Evolutionary conservation across 2,329 filamentous ascomycete species (phyloP).

Genomic region (Alternaria arbusti): DNA sequence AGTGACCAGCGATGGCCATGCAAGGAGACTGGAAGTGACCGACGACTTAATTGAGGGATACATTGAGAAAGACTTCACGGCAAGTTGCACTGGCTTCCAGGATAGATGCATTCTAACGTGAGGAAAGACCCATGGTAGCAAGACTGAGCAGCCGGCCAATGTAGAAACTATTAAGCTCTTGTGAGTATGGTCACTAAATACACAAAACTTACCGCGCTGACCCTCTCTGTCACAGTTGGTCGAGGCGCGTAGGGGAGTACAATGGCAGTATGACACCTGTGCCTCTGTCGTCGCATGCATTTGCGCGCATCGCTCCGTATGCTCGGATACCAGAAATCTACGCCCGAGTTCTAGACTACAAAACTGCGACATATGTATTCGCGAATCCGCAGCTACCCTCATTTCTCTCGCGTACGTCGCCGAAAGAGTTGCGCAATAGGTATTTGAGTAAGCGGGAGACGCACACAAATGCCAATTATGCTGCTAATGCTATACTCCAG

Average conservation of each 20-base stretch:
- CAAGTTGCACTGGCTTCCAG: background rate
- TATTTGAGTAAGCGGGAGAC: background rate
- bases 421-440: background rate
- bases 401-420: background rate
- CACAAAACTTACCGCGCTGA: background rate
- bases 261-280: background rate
- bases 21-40: background rate
- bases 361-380: background rate
- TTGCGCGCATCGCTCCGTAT: background rate
- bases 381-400: background rate
- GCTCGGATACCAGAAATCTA: background rate
- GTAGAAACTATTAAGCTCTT: conserved; percentile 1
- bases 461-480: too few species aligned
- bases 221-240: background rate
- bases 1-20: background rate
- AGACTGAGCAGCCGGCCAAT: background rate
- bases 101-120: background rate
- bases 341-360: background rate
- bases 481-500: background rate
- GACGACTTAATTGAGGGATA: background rate
- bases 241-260: background rate
- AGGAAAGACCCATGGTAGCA: background rate
- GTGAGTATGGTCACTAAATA: too few species aligned
- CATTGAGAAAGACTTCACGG: conserved; percentile 1
- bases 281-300: background rate